Conservation (phyloP, 306 rosid genomes). For the Delonix regia region DNA sequence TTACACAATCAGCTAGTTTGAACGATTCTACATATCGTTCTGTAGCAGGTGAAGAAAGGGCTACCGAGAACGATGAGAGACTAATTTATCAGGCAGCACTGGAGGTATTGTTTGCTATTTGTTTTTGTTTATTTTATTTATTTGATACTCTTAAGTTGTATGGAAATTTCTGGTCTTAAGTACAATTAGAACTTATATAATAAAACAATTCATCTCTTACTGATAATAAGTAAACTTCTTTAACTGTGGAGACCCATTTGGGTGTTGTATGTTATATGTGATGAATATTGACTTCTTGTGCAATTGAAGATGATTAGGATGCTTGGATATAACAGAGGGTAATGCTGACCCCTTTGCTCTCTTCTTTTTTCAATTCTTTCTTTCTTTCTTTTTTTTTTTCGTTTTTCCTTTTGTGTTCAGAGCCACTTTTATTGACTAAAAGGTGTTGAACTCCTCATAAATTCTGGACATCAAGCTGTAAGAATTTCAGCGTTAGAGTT, state of each 20-base stretch:
- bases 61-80: conserved; percentile 74
- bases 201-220: conserved; percentile 9
- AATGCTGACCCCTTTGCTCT: not conserved
- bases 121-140: not conserved
- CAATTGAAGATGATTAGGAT: conserved; percentile 28
- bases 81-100: conserved; percentile 88
- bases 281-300: conserved; percentile 29
- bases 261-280: conserved; percentile 5
- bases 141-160: conserved; percentile 26
- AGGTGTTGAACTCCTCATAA: conserved; percentile 11
- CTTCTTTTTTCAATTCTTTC: too few relatives aligned
- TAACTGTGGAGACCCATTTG: not conserved
- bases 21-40: conserved; percentile 62
- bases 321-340: not conserved
- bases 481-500: conserved; percentile 1
- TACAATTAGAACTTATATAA: conserved; percentile 22
- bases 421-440: conserved; percentile 18
- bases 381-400: not conserved
- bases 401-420: too few relatives aligned
- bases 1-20: conserved; percentile 56
- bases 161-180: conserved; percentile 16
- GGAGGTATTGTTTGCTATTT: conserved; percentile 55
- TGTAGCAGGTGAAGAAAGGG: conserved; percentile 71
- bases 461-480: conserved; percentile 17
- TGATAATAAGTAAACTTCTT: conserved; percentile 1